A percentile compares a stretch with the other conserved stretches of the same genome.
These are phyloP conservation scores for Calonectria pteridis DNA, from an alignment of 2,329 filamentous ascomycete genomes.

Conservation along the genomic window DNA sequence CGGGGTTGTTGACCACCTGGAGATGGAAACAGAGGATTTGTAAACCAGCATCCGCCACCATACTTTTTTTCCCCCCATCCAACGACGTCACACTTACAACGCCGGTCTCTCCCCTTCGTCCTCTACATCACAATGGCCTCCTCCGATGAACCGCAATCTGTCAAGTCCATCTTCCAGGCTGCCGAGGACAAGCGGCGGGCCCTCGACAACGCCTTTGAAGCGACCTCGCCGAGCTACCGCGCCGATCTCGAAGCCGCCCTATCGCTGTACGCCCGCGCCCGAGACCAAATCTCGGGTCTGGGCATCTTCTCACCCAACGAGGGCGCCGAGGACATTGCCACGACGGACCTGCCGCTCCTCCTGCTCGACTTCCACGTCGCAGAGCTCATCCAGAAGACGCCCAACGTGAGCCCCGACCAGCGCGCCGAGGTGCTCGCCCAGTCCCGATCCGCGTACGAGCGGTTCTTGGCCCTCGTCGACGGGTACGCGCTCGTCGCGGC, in stretches of 20 bases:
- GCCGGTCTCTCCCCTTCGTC: background rate
- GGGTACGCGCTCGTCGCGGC: constrained; percentile 79
- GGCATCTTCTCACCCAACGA: constrained; percentile 95
- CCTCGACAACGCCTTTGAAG: constrained; percentile 75
- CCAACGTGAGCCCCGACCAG: constrained; percentile 63
- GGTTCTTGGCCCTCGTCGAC: constrained; percentile 82
- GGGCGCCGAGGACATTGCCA: constrained; percentile 85
- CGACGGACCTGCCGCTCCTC: constrained; percentile 87
- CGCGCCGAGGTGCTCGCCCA: constrained; percentile 73
- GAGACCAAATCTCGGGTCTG: constrained; percentile 75
- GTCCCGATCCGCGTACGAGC: constrained; percentile 80
- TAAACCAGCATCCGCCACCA: constrained; percentile 27
- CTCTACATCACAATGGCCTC: constrained; percentile 44
- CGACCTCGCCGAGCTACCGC: constrained; percentile 74
- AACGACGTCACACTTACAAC: background rate
- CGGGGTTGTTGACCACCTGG: constrained; percentile 33
- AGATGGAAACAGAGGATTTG: constrained; percentile 33
- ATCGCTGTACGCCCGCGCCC: constrained; percentile 78
- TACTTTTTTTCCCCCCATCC: background rate
- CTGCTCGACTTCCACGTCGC: constrained; percentile 83
- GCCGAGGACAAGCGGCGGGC: constrained; percentile 65
- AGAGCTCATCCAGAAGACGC: constrained; percentile 80
- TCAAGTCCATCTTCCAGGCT: constrained; percentile 62
- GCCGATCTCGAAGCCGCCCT: constrained; percentile 77
- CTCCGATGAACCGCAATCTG: constrained; percentile 60